Base-by-base conservation (phyloP, 768 basidiomycete genomes). In the Dendrothele bispora region DNA sequence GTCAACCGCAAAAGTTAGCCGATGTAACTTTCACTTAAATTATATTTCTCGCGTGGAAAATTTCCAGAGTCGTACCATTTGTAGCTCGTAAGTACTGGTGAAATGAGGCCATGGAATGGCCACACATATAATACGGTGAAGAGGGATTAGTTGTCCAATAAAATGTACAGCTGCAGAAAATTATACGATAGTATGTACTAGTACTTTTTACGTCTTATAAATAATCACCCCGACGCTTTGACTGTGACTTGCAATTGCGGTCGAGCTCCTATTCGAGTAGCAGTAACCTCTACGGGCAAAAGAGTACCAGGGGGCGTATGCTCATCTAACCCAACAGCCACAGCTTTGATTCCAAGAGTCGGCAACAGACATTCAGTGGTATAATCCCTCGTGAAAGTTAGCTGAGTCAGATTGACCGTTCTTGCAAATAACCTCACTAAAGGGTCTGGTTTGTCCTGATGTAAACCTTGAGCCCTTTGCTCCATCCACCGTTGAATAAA, bases 401-500 rank as follows among this genome's bases (percentile, higher is more conserved):
- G 20, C 10, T 28, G 18, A 17, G 29, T 40, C 2, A 4, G 25
- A 7, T 32, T 0, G 15, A n/a, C 25, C 7, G 36, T 17, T 4
- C 30, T 46, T 0, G 45, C 45, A 2, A 36, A 22, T 4, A 36
- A 34, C 7, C 11, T 28, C 18, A 0, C 32, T 15, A 34, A 37
- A 14, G 30, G 32, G 29, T 11, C 25, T 17, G 34, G 30, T 18
- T 7, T 11, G 3, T 4, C n/a, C 15, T 20, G 22, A 21, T 11
- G 18, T 11, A 11, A 11, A 30, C 27, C 20, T 38, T 22, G 11
- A 30, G 26, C 3, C 27, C n/a, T n/a, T n/a, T 49, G 17, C 39
- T 64, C 60, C 43, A 68, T 56, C 58, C 67, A 69, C 17, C 76
- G 63, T 43, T 68, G 57, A 47, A 80, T 49, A 51, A 60, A 76